Base-by-base conservation (phyloP, 495 filamentous ascomycete species). In the Cercophora newfieldiana region DNA sequence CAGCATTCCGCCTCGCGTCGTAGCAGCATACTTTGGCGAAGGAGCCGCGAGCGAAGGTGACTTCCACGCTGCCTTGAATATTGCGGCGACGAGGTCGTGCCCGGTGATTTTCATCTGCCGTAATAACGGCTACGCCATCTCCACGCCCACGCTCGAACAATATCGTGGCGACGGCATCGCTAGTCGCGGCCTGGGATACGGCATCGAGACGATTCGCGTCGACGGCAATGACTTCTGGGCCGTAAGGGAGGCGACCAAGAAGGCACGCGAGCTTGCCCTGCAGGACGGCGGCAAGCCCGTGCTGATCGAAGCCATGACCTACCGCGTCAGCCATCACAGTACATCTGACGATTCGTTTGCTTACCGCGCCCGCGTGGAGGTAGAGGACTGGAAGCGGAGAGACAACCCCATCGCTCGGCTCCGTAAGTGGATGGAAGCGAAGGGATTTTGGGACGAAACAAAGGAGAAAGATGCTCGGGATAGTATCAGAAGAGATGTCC, bases 211-310 rank as follows among this genome's bases (percentile, higher is more conserved):
- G 1, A 91, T 98, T 63, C 87, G 95, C 25, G 94, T 98, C 0
- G 95, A 99, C 72, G 95, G 95, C 4, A 99, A 99, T 74, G 95
- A 99, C 67, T 91, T 99, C 67, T 94, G 94, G 79, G 95, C 96
- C 0, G 92, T 99, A 1, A 84, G 93, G 55, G 91, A 94, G 75
- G 94, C 87, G 0, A 96, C 90, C 29, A 87, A 88, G 68, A 84
- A 86, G 69, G 95, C 96, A 0, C 85, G 94, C 0, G 83, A 86
- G 29, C 83, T 93, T 62, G 93, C 94, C 0, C 80, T 97, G 51
- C 81, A 88, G 55, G 88, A 91, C 59, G 92, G 91, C 37, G 91
- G 92, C 2, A 86, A 85, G 65, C 92, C 91, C 0, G 87, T 99
- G 0, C 78, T 99, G 2, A 89, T 99, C 57, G 95, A 99, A 79